Base-by-base conservation (phyloP, 2,329 filamentous ascomycete genomes). In the Diaporthe destruens region DNA sequence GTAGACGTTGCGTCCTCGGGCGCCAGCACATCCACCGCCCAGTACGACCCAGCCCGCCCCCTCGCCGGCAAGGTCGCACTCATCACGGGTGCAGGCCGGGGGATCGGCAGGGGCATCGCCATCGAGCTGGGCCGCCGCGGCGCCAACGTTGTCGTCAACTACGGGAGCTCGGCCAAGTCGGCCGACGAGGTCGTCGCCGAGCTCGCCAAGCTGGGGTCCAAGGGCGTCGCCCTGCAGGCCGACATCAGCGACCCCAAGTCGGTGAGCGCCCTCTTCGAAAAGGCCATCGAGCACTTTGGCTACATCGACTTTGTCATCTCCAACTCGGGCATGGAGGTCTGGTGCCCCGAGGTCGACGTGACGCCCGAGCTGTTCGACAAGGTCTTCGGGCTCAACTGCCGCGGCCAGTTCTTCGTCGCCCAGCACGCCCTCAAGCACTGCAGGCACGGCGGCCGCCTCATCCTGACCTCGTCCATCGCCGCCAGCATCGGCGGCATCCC, bases 361-460 rank as follows among this genome's bases (percentile, higher is more conserved):
- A 88, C 89, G 6, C 88, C 90, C 80, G 91, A 92, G 83, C 91
- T 92, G 76, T 93, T 90, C 83, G 91, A 93, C 82, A 86, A 90
- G 77, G 90, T 93, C 76, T 93, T 93, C 84, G 89, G 90, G 84
- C 85, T 93, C 78, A 93, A 93, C 84, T 87, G 89, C 74, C 86
- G 90, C 53, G 91, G 90, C 59, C 91, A 94, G 82, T 94, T 94
- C 86, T 94, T 94, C 81, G 92, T 94, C 68, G 92, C 92, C 25
- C 91, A 94, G 83, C 90, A 93, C 72, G 93, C 89, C 8, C 92
- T 92, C 82, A 91, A 91, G 83, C 85, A 93, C 83, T 87, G 93
- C 75, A 87, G 91, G 79, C 85, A 88, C 56, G 91, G 92, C 72
- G 93, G 93, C 42, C 87, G 93, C 57, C 88, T 95, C 77, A 89